Conservation (phyloP, 1,139 yeast species). For the Candida sp. region DNA sequence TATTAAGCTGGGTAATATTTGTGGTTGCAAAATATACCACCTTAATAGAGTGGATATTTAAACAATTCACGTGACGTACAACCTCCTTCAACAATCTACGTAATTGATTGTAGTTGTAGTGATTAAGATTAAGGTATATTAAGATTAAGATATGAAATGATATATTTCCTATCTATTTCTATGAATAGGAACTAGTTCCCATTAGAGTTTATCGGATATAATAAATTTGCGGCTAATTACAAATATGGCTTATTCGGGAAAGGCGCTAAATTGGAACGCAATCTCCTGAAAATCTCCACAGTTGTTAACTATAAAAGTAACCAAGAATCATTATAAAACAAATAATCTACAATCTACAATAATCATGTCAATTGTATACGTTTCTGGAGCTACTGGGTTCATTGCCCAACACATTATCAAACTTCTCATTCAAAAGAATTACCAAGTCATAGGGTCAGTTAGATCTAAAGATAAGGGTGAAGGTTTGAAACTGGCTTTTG, state of each 20-base stretch:
- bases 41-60: too few relatives aligned
- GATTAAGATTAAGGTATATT: too few relatives aligned
- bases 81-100: too few relatives aligned
- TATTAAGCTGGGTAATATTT: too few relatives aligned
- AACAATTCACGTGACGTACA: too few relatives aligned
- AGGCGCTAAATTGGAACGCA: neutral
- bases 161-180: too few relatives aligned
- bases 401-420: constrained; percentile 42
- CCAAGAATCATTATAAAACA: neutral
- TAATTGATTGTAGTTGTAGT: too few relatives aligned
- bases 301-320: too few relatives aligned
- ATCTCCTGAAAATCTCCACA: neutral
- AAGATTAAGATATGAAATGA: too few relatives aligned
- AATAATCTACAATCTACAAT: neutral
- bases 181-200: too few relatives aligned
- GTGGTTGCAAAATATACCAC: too few relatives aligned
- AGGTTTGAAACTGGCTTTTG: constrained; percentile 12
- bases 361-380: constrained; percentile 22
- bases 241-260: neutral
- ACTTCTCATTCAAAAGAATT: constrained; percentile 19
- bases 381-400: constrained; percentile 59
- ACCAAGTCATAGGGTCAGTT: constrained; percentile 27
- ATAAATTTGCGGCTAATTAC: neutral
- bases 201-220: too few relatives aligned
- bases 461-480: constrained; percentile 25